Evolutionary conservation across 2,329 filamentous ascomycete species (phyloP).

Genomic region (Lasiodiplodia gonubiensis): DNA sequence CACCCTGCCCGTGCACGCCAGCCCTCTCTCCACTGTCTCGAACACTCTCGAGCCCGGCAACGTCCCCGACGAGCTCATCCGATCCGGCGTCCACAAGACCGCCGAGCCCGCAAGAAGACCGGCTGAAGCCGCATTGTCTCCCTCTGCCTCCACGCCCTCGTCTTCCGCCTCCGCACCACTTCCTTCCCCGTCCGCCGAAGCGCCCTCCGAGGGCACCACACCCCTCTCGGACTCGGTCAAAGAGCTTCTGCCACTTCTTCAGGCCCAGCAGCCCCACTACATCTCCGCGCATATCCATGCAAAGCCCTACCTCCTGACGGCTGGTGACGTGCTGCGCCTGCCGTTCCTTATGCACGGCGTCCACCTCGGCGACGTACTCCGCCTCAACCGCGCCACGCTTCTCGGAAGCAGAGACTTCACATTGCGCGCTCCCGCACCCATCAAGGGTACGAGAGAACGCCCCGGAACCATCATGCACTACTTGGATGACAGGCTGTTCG

Average conservation of each 20-base stretch:
- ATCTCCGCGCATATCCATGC: conserved; percentile 80
- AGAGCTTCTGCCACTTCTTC: conserved; percentile 71
- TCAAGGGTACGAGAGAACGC: conserved; percentile 41
- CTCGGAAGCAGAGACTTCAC: conserved; percentile 91
- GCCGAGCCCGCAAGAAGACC: conserved; percentile 31
- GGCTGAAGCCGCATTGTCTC: conserved; percentile 30
- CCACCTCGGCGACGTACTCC: conserved; percentile 79
- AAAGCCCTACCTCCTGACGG: conserved; percentile 77
- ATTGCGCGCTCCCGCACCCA: conserved; percentile 62
- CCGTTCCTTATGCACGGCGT: conserved; percentile 58
- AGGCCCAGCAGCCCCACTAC: conserved; percentile 76
- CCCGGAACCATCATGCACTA: conserved; percentile 56
- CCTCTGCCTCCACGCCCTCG: conserved; percentile 34
- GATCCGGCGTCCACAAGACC: conserved; percentile 51
- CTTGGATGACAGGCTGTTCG: conserved; percentile 81
- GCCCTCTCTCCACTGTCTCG: conserved; percentile 46
- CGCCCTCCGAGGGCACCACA: conserved; percentile 44
- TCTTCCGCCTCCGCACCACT: conserved; percentile 35
- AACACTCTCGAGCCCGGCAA: conserved; percentile 46
- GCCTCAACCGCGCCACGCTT: conserved; percentile 81
- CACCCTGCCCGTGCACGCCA: conserved; percentile 58
- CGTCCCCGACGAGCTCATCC: conserved; percentile 52
- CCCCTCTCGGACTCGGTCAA: conserved; percentile 62
- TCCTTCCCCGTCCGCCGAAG: conserved; percentile 36
- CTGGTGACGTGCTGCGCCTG: conserved; percentile 55